A percentile compares a stretch with the other conserved stretches of the same genome.
phyloP scores from a whole-genome alignment of 108 stramenopile genomes.

The Nitzschia inconspicua region DNA sequence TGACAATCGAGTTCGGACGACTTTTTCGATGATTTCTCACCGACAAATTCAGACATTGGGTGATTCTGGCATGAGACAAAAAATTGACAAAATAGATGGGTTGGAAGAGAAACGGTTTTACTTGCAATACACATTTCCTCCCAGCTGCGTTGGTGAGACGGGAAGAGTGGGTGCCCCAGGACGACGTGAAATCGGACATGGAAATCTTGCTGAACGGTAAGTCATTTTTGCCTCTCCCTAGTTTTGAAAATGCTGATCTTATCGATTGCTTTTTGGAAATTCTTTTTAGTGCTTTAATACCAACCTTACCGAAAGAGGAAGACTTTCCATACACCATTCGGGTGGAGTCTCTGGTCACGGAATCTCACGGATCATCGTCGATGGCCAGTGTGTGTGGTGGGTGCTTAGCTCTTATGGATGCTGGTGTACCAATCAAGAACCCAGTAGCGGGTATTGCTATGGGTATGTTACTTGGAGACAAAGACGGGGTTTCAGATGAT shows the following conservation, averaged over 20 bases:
- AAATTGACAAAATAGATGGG: slow-evolving; percentile 86
- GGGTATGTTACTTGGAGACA: slow-evolving; percentile 78
- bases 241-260: no score
- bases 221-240: no score
- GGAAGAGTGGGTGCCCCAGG: slow-evolving; percentile 86
- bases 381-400: slow-evolving; percentile 94
- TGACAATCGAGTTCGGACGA: background rate
- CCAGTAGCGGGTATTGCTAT: slow-evolving; percentile 86
- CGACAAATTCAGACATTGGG: slow-evolving; percentile 85
- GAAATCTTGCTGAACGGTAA: slow-evolving; percentile 79
- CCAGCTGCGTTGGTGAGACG: slow-evolving; percentile 92
- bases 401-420: slow-evolving; percentile 91
- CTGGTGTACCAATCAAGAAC: slow-evolving; percentile 84
- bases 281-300: slow-evolving; percentile 47
- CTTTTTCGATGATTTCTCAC: background rate
- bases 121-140: slow-evolving; percentile 94
- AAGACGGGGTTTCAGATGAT: slow-evolving; percentile 63
- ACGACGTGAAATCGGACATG: slow-evolving; percentile 87
- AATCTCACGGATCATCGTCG: slow-evolving; percentile 76
- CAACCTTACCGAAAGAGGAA: slow-evolving; percentile 59
- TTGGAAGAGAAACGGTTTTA: slow-evolving; percentile 85
- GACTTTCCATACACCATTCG: slow-evolving; percentile 84
- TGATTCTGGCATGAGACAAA: slow-evolving; percentile 85
- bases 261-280: background rate
- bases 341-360: slow-evolving; percentile 81